Evolutionary conservation across 768 basidiomycete species (phyloP), one percentile per base, ranked within the genome.

Genomic region (Kondoa malvinella): DNA sequence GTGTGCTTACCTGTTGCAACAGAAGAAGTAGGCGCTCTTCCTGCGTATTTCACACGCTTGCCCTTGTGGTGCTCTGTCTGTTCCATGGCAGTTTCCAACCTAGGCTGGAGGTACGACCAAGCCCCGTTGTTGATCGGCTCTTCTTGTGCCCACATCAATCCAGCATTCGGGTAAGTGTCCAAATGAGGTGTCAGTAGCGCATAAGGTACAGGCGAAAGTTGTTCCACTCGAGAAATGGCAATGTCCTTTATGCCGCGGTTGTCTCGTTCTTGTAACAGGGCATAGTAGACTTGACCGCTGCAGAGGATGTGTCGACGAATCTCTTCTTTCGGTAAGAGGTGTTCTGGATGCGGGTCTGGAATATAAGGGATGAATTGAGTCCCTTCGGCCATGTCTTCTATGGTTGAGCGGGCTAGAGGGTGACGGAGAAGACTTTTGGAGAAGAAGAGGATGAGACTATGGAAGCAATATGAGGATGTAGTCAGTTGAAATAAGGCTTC

Each of bases 61-160:
- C 85, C 85, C 78, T 85, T 85, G 80, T 99, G 95, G 78, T 95
- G 82, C 76, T 87, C 81, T 3, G 92, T 94, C 79, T 89, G 82
- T 73, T 86, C 85, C 60, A 88, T 86, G n/a, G 94, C 91, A 58
- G 94, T 97, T 77, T 87, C 85, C 74, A 97, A 86, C 66, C 92
- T 70, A 4, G 72, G 72, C 29, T 88, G 92, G 68, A 95, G 85
- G 75, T 99, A 95, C 56, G 87, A 89, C 95, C 95, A 99, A 1
- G 90, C 86, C 72, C 95, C 95, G 74, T 91, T 92, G 81, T 99
- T 99, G 72, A 97, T 79, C 17, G 95, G 94, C 78, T 96, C 91
- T 79, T 95, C 92, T 82, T 85, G 75, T 63, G 87, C 89, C 92
- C 94, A 96, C 59, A 91, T 80, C 50, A 94, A 77, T 71, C 87